Evolutionary conservation across 1,139 yeast species (phyloP).

Genomic region (Tardiomyces digboiensis): DNA sequence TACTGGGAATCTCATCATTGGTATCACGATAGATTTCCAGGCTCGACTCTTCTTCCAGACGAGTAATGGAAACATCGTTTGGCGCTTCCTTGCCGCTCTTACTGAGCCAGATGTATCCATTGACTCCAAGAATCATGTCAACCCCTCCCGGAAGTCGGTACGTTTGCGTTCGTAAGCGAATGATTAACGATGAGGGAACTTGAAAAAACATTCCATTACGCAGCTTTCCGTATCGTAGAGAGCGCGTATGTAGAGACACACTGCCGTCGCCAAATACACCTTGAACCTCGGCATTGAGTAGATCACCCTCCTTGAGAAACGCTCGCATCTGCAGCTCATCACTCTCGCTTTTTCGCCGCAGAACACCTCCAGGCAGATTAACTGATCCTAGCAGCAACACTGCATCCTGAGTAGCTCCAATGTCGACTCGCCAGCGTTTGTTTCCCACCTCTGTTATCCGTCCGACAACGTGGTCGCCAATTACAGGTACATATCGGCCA

Average conservation of each 20-base stretch:
- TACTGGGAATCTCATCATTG: slow-evolving; percentile 60
- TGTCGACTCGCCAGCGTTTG: slow-evolving; percentile 94
- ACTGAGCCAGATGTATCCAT: slow-evolving; percentile 90
- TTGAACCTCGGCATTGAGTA: slow-evolving; percentile 94
- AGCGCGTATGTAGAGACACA: slow-evolving; percentile 91
- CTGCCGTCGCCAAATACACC: slow-evolving; percentile 82
- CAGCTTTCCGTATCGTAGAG: slow-evolving; percentile 88
- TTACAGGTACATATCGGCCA: slow-evolving; percentile 86
- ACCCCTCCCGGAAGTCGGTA: slow-evolving; percentile 87
- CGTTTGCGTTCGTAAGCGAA: slow-evolving; percentile 80
- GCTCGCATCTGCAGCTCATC: slow-evolving; percentile 96
- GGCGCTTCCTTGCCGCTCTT: slow-evolving; percentile 33
- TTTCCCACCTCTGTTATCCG: slow-evolving; percentile 91
- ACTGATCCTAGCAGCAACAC: slow-evolving; percentile 90
- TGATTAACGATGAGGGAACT: slow-evolving; percentile 74
- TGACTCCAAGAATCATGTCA: slow-evolving; percentile 83
- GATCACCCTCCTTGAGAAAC: slow-evolving; percentile 94
- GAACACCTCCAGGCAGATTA: slow-evolving; percentile 93
- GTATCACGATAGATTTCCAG: slow-evolving; percentile 93
- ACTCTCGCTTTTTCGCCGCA: slow-evolving; percentile 86
- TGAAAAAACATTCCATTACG: slow-evolving; percentile 79
- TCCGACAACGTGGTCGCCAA: slow-evolving; percentile 95
- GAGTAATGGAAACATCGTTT: slow-evolving; percentile 54
- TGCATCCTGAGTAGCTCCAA: slow-evolving; percentile 91
- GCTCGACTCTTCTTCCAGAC: slow-evolving; percentile 90